Conservation (phyloP, 805 yeast species). For the Schwanniomyces occidentalis region DNA sequence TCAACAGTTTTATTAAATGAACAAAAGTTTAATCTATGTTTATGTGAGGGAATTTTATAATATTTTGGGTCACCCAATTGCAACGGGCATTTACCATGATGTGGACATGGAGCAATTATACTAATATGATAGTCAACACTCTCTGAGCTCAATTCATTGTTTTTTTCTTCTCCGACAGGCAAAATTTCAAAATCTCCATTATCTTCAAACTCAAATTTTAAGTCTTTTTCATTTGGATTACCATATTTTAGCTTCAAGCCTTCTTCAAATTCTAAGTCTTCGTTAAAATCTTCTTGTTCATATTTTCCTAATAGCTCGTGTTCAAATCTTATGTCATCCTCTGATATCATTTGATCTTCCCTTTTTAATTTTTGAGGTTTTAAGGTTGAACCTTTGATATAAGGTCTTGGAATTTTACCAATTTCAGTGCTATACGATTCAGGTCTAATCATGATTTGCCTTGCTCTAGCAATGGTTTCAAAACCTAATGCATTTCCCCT, state of each 20-base stretch:
- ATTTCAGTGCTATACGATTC: conserved; percentile 56
- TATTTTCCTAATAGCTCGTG: conserved; percentile 26
- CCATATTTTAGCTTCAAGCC: conserved; percentile 40
- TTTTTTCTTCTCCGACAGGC: conserved; percentile 15
- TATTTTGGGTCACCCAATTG: conserved; percentile 74
- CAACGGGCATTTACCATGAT: conserved; percentile 82
- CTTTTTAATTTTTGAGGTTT: conserved; percentile 40
- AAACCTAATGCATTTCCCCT: conserved; percentile 90
- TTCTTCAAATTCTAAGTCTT: conserved; percentile 9
- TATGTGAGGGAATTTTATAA: conserved; percentile 57
- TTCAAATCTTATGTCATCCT: conserved; percentile 35
- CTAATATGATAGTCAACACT: conserved; percentile 53
- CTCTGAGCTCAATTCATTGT: conserved; percentile 14
- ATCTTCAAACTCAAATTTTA: conserved; percentile 49
- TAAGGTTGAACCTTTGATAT: conserved; percentile 49
- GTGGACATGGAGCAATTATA: conserved; percentile 87
- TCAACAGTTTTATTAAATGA: conserved; percentile 67
- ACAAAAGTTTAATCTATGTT: conserved; percentile 68
- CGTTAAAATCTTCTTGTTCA: conserved; percentile 20
- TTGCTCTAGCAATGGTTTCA: conserved; percentile 84
- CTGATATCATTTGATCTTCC: conserved; percentile 36
- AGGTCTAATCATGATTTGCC: conserved; percentile 89
- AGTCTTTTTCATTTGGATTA: conserved; percentile 40
- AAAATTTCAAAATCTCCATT: conserved; percentile 28
- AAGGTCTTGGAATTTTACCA: conserved; percentile 72